phyloP scores from a whole-genome alignment of 2,329 filamentous ascomycete genomes.

The Dactylonectria estremocensis region DNA sequence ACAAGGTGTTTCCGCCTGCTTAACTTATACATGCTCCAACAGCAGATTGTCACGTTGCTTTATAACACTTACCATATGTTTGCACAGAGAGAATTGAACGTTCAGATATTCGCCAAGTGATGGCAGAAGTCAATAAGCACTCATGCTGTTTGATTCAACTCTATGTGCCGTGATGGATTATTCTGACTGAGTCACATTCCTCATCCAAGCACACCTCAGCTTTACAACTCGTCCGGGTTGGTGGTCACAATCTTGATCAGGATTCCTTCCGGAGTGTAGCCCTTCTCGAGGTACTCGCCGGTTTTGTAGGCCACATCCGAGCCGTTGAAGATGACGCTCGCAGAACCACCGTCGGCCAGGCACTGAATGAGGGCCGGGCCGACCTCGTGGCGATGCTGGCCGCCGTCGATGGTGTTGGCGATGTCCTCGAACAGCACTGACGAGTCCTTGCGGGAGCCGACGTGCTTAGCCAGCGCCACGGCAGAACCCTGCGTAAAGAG shows the following conservation, averaged over 20 bases:
- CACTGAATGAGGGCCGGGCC: constrained; percentile 38
- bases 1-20: constrained; percentile 51
- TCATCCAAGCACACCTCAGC: not conserved
- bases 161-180: not conserved
- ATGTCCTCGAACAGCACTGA: constrained; percentile 46
- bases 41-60: too few species aligned
- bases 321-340: constrained; percentile 36
- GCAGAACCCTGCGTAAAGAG: constrained; percentile 36
- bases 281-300: constrained; percentile 38
- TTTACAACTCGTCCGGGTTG: constrained; percentile 15
- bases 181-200: not conserved
- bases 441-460: constrained; percentile 33
- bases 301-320: constrained; percentile 36
- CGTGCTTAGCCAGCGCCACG: constrained; percentile 47
- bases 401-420: constrained; percentile 48
- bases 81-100: not conserved
- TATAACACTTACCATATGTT: not conserved
- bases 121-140: not conserved
- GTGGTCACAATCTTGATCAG: constrained; percentile 48
- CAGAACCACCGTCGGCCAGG: constrained; percentile 42
- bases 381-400: constrained; percentile 20
- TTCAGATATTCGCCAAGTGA: not conserved
- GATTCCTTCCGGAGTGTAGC: constrained; percentile 42
- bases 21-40: not conserved
- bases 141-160: not conserved